These are phyloP conservation scores for Trichosporon coremiiforme DNA, from an alignment of 1,284 basidiomycete species.

Conservation along the genomic window DNA sequence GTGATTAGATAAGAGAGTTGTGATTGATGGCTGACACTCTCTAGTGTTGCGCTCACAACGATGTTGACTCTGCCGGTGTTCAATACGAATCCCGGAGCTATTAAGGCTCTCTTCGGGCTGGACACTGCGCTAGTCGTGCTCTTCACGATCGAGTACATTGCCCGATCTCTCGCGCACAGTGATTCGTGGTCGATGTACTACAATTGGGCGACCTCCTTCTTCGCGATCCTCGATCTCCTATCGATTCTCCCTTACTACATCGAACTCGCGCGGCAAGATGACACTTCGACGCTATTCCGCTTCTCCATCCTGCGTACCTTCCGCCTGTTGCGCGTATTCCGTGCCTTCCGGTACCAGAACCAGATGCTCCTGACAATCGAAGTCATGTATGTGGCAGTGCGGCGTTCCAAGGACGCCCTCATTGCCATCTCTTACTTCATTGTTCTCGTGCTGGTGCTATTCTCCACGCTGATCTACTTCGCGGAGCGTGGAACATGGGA, in stretches of 20 bases:
- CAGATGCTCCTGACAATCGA: slow-evolving; percentile 78
- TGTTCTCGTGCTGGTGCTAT: slow-evolving; percentile 79
- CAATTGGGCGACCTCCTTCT: slow-evolving; percentile 64
- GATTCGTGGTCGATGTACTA: slow-evolving; percentile 55
- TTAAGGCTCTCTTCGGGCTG: slow-evolving; percentile 76
- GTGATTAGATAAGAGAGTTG: slow-evolving; percentile 22
- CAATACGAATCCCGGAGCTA: slow-evolving; percentile 64
- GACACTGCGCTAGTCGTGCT: slow-evolving; percentile 73
- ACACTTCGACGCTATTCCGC: slow-evolving; percentile 81
- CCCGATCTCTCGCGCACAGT: slow-evolving; percentile 54
- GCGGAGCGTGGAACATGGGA: slow-evolving; percentile 86
- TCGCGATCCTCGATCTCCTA: slow-evolving; percentile 78
- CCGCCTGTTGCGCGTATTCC: slow-evolving; percentile 78
- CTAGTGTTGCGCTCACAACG: slow-evolving; percentile 76
- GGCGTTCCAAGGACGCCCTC: slow-evolving; percentile 79
- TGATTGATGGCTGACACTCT: slow-evolving; percentile 51
- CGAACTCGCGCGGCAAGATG: slow-evolving; percentile 76
- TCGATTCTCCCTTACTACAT: slow-evolving; percentile 85
- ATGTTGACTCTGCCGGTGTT: slow-evolving; percentile 82
- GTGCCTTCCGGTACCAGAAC: slow-evolving; percentile 72
- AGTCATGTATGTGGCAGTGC: slow-evolving; percentile 87
- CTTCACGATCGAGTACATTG: slow-evolving; percentile 70
- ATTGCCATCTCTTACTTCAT: slow-evolving; percentile 85
- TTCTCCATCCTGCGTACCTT: slow-evolving; percentile 80
- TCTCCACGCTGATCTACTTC: slow-evolving; percentile 84